Base-by-base conservation (phyloP, 1,139 yeast genomes). In the Suhomyces choctaworum region DNA sequence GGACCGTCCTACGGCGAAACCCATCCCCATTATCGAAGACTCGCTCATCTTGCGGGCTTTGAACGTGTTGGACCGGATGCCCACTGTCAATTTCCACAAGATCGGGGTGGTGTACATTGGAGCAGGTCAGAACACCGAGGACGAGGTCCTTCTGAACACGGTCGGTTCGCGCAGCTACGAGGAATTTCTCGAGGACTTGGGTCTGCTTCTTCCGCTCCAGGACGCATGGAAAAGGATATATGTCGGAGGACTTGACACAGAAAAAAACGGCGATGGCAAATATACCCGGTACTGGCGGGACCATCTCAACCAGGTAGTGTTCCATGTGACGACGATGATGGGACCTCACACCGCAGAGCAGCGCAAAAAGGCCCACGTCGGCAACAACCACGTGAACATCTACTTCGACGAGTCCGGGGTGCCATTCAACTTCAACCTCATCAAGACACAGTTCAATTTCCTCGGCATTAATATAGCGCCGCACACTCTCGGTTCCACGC, bases 291-390 rank as follows among this genome's bases (percentile, higher is more conserved):
- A 78, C 34, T 85, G 92, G 89, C 70, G 76, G 34, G 86, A 83
- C 46, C 80, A 82, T 51, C 76, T 78, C 22, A 70, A 80, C 1
- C 96, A 86, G 52, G 62, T 87, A 31, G 74, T 86, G 7, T 88
- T 78, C 58, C 96, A 88, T 55, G 74, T 86, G 3, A 80, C 89
- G 1, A 85, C 95, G 0, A 61, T 88, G 74, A 88, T 88, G 95
- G 63, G 61, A 5, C 64, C 64, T 23, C 82, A 79, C 46, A 55
- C 16, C 3, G 64, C 31, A 10, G 39, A 63, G 32, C 75, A 83
- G 12, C 58, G 72, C 52, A 88, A 87, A 57, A 88, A 88, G 57
- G 64, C 92, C 37, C 96, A 88, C 53, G 83, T 88, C 46, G 96
- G 96, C 4, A 88, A 88, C 60, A 78, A 87, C 54, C 81, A 80